Conservation (phyloP, 768 basidiomycete genomes). For the Tulasnella sp. region DNA sequence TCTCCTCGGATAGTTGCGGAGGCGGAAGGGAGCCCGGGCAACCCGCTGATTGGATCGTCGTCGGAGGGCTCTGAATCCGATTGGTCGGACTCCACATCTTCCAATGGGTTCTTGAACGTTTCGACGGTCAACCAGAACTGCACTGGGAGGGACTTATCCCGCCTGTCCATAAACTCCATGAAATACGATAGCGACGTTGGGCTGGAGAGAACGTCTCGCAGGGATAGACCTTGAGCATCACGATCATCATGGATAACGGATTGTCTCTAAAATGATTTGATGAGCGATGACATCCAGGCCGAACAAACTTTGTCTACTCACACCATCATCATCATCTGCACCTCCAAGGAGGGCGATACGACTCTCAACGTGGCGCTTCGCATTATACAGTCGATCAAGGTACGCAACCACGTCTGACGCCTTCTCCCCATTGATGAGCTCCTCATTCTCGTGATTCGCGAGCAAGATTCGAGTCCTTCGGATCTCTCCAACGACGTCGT, state of each 20-base stretch:
- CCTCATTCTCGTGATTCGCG: constrained; percentile 79
- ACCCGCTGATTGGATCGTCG: constrained; percentile 46
- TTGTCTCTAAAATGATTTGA: constrained; percentile 11
- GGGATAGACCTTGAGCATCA: constrained; percentile 44
- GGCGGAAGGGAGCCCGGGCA: constrained; percentile 35
- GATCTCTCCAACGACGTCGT: constrained; percentile 88
- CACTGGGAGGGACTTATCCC: constrained; percentile 71
- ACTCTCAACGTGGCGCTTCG: constrained; percentile 79
- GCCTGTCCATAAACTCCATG: constrained; percentile 97
- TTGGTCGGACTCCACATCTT: constrained; percentile 53
- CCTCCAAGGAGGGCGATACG: constrained; percentile 75
- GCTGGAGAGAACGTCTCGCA: constrained; percentile 77
- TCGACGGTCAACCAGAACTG: constrained; percentile 98
- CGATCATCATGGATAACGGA: constrained; percentile 33
- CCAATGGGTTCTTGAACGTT: constrained; percentile 94
- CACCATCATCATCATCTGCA: constrained; percentile 38
- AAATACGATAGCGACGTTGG: constrained; percentile 90
- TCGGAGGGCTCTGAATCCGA: constrained; percentile 51
- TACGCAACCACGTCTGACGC: constrained; percentile 82
- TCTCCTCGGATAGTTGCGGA: constrained; percentile 71
- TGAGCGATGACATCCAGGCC: neutral
- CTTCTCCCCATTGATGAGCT: constrained; percentile 79
- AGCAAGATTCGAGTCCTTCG: constrained; percentile 66
- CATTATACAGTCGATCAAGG: constrained; percentile 78
- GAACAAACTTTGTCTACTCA: neutral